Evolutionary conservation across 805 yeast genomes (phyloP), one percentile per base, ranked within the genome.

Genomic region (Saccharomycopsis lassenensis): DNA sequence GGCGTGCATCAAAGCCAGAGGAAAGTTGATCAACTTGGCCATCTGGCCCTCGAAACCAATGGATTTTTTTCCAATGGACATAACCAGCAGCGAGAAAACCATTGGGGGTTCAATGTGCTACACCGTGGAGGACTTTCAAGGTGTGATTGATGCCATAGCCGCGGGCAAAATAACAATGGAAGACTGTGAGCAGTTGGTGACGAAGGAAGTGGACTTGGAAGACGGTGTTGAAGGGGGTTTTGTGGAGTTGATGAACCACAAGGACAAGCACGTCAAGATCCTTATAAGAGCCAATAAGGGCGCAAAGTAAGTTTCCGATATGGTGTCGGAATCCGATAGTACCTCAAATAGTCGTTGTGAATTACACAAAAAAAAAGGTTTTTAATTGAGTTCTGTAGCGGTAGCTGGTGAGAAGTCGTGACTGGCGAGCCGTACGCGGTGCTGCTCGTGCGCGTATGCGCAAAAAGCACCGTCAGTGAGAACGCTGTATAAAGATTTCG

Each of bases 21-120:
- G 71, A 33, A 53, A 54, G 24, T 65, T 69, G 7, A 59, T 65
- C 31, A 66, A 66, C 44, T 65, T 66, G 38, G 72, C 71, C 7
- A 63, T 66, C 25, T 66, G 71, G 71, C 66, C 68, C n/a, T 61
- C 61, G 37, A 59, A 61, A 32, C 56, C 62, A 1, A 63, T 65
- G 24, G 58, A 58, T 4, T 62, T 59, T 42, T 62, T 54, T 29
- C 69, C 68, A 12, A 66, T 66, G 71, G 62, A 62, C 37, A 44
- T 63, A 32, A 64, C 70, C 2, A 47, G 56, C 37, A 46, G 54
- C n/a, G 71, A 66, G 45, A 66, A 62, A 43, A 48, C 50, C 11
- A 55, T 61, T 19, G 61, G 66, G 14, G 72, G 72, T 4, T 62
- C 69, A 1, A 56, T 66, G 40, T 66, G 70, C 41, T 66, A 61